Evolutionary conservation across 1,284 basidiomycete genomes (phyloP), one percentile per base, ranked within the genome.

Genomic region (Ganoderma lucidum): DNA sequence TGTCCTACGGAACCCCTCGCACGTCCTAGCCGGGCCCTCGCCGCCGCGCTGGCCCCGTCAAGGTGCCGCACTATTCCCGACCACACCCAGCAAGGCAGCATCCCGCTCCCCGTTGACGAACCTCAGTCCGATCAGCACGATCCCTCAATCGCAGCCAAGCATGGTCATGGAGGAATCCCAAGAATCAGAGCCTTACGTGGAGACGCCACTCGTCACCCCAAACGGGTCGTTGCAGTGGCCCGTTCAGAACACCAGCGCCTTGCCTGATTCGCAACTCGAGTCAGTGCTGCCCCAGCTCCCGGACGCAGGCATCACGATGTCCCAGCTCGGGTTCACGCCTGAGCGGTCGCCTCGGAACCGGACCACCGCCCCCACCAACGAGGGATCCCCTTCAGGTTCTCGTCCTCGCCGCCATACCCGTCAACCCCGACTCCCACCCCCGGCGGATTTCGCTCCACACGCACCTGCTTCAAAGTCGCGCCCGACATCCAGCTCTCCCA

Each of bases 201-300:
- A 83, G 64, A 87, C 88, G 1, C 88, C 90, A 3, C 71, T 85
- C 42, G 81, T 86, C 32, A 88, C 87, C 17, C 90, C 89, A 0
- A 84, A 86, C 67, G 85, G 86, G 44, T 87, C 87, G 5, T 77
- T 86, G n/a, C 83, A 85, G 63, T 85, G 84, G 81, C 78, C 78
- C 41, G 73, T 77, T 19, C 77, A 71, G 62, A 68, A 81, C 71
- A 78, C 77, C 28, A 81, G 78, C 68, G 75, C 77, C 56, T 70
- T 81, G 4, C 78, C 84, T 19, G 68, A 78, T n/a, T 83, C 83
- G 12, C 82, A 83, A 71, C 75, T 82, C 39, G 81, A 85, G 64
- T 73, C 78, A 17, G 74, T 73, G 12, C 80, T 80, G 35, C 72
- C 72, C 5, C 83, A 82, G 63, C 65, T 69, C 1, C 70, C 75